These are phyloP conservation scores for Wickerhamomyces alni DNA, from an alignment of 805 yeast genomes.

Conservation along the genomic window DNA sequence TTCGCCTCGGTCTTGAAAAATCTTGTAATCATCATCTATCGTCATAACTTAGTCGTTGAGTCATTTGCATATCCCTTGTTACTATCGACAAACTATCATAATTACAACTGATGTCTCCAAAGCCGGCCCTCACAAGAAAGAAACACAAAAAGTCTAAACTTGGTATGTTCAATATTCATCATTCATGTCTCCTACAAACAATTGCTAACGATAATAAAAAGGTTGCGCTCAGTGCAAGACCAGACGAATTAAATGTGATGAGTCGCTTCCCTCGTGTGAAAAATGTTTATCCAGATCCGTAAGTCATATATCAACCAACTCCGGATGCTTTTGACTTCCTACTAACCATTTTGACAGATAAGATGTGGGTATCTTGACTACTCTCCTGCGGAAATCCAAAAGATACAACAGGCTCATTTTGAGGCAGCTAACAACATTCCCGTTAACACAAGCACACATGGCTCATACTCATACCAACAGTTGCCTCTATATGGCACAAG, in stretches of 20 bases:
- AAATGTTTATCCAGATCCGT: background rate
- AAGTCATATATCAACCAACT: too few species aligned
- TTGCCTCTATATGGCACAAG: too few species aligned
- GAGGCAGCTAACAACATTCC: background rate
- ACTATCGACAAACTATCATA: too few species aligned
- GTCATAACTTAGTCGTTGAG: too few species aligned
- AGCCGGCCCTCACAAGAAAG: background rate
- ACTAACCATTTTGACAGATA: background rate
- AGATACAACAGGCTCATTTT: background rate
- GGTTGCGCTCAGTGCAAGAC: background rate
- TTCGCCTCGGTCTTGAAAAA: too few species aligned
- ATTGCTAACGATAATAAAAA: too few species aligned
- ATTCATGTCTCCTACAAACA: too few species aligned
- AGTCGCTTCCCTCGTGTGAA: background rate
- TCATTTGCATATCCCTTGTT: too few species aligned
- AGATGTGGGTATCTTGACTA: conserved; percentile 1
- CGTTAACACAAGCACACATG: background rate
- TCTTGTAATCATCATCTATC: too few species aligned
- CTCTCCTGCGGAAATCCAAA: background rate
- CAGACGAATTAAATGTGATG: background rate
- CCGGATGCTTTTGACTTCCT: too few species aligned
- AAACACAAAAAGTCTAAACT: background rate
- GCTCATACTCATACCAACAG: too few species aligned
- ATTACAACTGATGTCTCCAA: background rate
- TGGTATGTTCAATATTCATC: background rate